These are phyloP conservation scores for Claviceps pusilla DNA, from an alignment of 2,329 filamentous ascomycete species.

Conservation along the genomic window DNA sequence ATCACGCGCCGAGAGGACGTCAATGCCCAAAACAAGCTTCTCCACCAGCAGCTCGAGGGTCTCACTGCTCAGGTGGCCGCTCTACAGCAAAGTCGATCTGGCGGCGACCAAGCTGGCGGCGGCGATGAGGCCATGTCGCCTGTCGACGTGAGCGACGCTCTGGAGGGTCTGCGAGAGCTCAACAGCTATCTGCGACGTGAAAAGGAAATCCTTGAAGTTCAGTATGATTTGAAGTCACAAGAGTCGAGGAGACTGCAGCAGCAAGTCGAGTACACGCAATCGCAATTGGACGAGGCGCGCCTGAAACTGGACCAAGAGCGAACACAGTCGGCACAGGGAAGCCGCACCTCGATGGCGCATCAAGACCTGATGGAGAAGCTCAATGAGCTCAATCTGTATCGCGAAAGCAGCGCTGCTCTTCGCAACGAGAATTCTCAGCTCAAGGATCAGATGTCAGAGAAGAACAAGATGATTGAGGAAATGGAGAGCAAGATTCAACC, in stretches of 20 bases:
- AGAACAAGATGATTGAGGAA: conserved; percentile 58
- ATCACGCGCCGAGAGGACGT: conserved; percentile 69
- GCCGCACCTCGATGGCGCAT: conserved; percentile 61
- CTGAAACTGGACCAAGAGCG: conserved; percentile 86
- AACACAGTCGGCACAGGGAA: conserved; percentile 56
- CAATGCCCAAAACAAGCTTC: conserved; percentile 74
- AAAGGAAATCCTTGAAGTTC: conserved; percentile 96
- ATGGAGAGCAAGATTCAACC: conserved; percentile 66
- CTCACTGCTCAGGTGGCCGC: conserved; percentile 65
- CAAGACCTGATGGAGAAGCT: conserved; percentile 88
- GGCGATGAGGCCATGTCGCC: conserved; percentile 38
- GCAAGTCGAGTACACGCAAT: conserved; percentile 73
- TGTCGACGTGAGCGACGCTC: conserved; percentile 39
- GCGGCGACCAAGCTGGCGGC: conserved; percentile 31
- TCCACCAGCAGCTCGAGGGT: conserved; percentile 78
- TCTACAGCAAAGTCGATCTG: conserved; percentile 57
- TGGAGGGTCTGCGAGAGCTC: conserved; percentile 73
- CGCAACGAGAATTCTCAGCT: conserved; percentile 73
- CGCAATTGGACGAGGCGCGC: conserved; percentile 75
- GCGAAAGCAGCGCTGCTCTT: conserved; percentile 84
- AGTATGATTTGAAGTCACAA: conserved; percentile 76
- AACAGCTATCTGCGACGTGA: conserved; percentile 84
- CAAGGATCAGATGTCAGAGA: conserved; percentile 60
- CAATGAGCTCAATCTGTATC: conserved; percentile 88
- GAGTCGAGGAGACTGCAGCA: conserved; percentile 81